Evolutionary conservation across 1,284 basidiomycete species (phyloP), one percentile per base, ranked within the genome.

Genomic region (Cutaneotrichosporon cutaneum): DNA sequence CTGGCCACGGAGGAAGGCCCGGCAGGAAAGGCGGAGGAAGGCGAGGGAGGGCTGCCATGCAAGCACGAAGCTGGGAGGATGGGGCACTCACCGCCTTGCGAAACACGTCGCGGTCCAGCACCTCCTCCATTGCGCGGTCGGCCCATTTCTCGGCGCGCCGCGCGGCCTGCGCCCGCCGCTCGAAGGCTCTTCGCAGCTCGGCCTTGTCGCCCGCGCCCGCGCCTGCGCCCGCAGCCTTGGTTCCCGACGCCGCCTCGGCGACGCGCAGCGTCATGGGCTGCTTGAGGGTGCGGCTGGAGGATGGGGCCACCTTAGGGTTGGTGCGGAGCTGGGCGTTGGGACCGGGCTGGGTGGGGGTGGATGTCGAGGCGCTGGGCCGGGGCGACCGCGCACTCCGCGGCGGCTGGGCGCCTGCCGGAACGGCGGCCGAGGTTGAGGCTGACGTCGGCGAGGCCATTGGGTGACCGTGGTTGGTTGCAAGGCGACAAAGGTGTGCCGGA

Each of bases 91-190:
- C 66, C 0, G 56, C 61, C 4, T 45, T 47, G 48, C 56, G 47
- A 14, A 67, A 63, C 10, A 42, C 48, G 24, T 13, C 44, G 14
- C 53, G 45, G n/a, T 51, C 47, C 30, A 67, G 26, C 10, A 60
- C 56, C 58, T 64, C 63, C 56, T 67, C 63, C 66, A 67, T 67
- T 5, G 47, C 33, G 36, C 53, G 58, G 48, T 67, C 66, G 53
- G 61, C 61, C 59, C 62, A 67, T 50, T 59, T 64, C 4, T 67
- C 66, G 0, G 59, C 66, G 11, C 60, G 58, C 10, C 60, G 42
- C 42, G 62, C 58, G 3, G 44, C 21, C 21, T 35, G 33, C 2
- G 44, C 45, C 14, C 55, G 26, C n/a, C 54, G 52, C 54, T 66
- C 48, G 27, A 63, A 54, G 8, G 61, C 59, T 16, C 53, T 26